phyloP scores from a whole-genome alignment of 140 eudicot species.

The Flaveria floridana region DNA sequence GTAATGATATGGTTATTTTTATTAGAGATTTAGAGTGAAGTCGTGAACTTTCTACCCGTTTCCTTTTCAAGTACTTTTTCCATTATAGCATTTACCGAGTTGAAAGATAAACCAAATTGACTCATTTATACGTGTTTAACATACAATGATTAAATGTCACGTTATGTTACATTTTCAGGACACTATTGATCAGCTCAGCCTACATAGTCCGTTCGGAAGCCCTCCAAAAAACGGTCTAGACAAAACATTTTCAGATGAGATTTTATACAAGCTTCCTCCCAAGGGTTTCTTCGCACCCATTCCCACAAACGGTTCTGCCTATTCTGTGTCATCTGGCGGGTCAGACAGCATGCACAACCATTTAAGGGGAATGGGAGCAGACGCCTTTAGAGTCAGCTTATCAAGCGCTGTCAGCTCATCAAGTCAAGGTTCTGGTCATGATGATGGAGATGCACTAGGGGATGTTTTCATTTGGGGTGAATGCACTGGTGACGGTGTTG shows the following conservation, averaged over 20 bases:
- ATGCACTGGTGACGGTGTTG: conserved; percentile 60
- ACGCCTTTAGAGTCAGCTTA: conserved; percentile 69
- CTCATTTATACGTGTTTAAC: conserved; percentile 9
- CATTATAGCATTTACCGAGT: neutral
- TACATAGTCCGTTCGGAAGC: conserved; percentile 81
- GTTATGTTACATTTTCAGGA: conserved; percentile 53
- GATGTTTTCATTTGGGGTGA: conserved; percentile 97
- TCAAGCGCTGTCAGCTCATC: conserved; percentile 97
- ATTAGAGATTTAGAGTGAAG: neutral
- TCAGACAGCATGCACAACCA: conserved; percentile 53
- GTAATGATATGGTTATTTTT: neutral
- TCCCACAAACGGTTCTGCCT: conserved; percentile 34
- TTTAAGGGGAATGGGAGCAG: conserved; percentile 56
- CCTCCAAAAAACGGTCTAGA: conserved; percentile 64
- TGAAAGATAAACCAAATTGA: conserved; percentile 3
- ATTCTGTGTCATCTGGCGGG: conserved; percentile 44
- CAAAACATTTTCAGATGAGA: conserved; percentile 68
- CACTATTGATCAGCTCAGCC: conserved; percentile 66
- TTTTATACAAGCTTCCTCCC: conserved; percentile 56
- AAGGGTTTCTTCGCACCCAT: conserved; percentile 51
- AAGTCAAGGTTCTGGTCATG: conserved; percentile 83
- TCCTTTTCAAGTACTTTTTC: neutral
- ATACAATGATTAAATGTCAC: conserved; percentile 13
- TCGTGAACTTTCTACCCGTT: neutral
- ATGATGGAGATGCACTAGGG: conserved; percentile 77